phyloP scores from a whole-genome alignment of 345 rosid species.

The Laguncularia racemosa region DNA sequence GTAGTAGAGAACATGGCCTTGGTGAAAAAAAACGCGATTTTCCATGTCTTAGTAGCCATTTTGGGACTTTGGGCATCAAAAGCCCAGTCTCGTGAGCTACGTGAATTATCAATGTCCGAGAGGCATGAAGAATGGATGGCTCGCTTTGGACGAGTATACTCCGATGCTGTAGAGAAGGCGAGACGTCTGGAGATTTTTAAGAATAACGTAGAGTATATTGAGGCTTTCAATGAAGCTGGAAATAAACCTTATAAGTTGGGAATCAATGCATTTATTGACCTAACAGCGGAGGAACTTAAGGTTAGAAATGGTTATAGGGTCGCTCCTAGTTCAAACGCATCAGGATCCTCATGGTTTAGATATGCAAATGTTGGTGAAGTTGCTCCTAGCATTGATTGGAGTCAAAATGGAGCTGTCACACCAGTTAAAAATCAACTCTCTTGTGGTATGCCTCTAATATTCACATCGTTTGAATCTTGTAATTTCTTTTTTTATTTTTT shows the following conservation, averaged over 20 bases:
- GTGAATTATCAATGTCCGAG: too few species aligned
- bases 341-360: constrained; percentile 21
- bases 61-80: too few species aligned
- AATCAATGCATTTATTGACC: constrained; percentile 39
- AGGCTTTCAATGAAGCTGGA: constrained; percentile 23
- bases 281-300: constrained; percentile 38
- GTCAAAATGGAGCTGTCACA: constrained; percentile 47
- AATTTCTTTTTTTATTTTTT: too few species aligned
- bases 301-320: constrained; percentile 28
- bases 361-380: constrained; percentile 22
- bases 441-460: constrained; percentile 45
- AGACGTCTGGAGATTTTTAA: constrained; percentile 31
- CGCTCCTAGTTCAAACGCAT: constrained; percentile 15
- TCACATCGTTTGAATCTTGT: too few species aligned
- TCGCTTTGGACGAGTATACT: constrained; percentile 9
- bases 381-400: constrained; percentile 40
- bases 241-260: constrained; percentile 34
- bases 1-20: too few species aligned
- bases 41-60: too few species aligned
- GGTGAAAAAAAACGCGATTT: too few species aligned
- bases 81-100: too few species aligned
- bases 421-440: constrained; percentile 47
- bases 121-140: too few species aligned
- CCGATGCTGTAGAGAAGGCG: constrained; percentile 21
- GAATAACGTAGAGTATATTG: constrained; percentile 27